These are phyloP conservation scores for Paecilomyces sp. DNA, from an alignment of 2,329 filamentous ascomycete species.

Conservation along the genomic window DNA sequence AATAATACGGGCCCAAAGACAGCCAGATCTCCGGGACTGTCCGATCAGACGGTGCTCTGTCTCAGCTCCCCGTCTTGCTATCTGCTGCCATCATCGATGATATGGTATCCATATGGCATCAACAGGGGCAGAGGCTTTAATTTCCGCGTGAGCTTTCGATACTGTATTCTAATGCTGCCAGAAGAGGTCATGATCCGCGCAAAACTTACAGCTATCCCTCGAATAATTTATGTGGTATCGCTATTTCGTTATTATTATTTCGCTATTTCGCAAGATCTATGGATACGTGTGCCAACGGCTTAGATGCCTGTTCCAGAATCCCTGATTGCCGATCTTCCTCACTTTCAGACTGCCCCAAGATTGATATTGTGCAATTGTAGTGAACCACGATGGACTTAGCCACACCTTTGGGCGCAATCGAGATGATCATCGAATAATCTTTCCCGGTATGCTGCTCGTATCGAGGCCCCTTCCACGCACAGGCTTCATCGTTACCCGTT, in stretches of 20 bases:
- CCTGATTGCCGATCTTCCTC: background rate
- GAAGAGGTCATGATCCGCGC: background rate
- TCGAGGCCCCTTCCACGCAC: background rate
- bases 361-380: background rate
- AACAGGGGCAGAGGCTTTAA: background rate
- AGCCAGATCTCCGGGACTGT: background rate
- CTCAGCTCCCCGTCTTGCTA: too few species aligned
- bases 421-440: background rate
- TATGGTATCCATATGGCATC: background rate
- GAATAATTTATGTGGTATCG: background rate
- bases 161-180: background rate
- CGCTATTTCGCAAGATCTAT: background rate
- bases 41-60: background rate
- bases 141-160: background rate
- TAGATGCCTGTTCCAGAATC: background rate
- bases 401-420: background rate
- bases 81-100: background rate
- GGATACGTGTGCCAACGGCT: background rate
- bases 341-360: background rate
- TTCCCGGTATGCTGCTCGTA: background rate
- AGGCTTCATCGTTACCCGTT: background rate
- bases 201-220: background rate
- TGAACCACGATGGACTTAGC: background rate
- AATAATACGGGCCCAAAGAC: background rate
- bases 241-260: background rate